Base-by-base conservation (phyloP, 2,329 filamentous ascomycete genomes). In the Acephala macrosclerotiorum region DNA sequence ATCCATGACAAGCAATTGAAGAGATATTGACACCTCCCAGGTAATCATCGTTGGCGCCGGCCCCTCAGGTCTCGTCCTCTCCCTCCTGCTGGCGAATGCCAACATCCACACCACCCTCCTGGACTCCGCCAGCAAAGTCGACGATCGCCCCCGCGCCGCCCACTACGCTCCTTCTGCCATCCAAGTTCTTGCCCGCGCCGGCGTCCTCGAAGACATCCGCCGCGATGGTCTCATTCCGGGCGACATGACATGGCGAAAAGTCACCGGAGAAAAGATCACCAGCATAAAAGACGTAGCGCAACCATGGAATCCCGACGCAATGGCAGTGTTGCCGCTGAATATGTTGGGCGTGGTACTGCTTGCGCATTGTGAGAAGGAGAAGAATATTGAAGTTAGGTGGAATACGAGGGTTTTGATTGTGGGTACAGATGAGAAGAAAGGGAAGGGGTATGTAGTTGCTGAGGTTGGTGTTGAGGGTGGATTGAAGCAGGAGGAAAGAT, bases 111-210 rank as follows among this genome's bases (percentile, higher is more conserved):
- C 85, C 51, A 82, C 82, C 26, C 79, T 88, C 25, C 78, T 90
- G 61, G 88, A 91, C 71, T 83, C 83, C 2, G 80, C 83, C 1
- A 74, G 80, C 29, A 78, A 83, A 61, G 80, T 89, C 55, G 85
- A 89, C 77, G 79, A 83, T 64, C 85, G 86, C 64, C 88, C 88
- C 0, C 85, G 88, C 33, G 88, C 88, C 16, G 85, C 87, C 2
- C 86, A 89, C 75, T 89, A 89, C 73, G 85, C 84, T 3, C 80
- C 85, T 0, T 81, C 86, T 0, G 87, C 86, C 1, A 82, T 87
- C 51, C 84, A 83, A 45, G 86, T 88, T 65, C 81, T 91, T 58
- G 74, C 79, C 47, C 82, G 85, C n/a, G 87, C 87, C 0, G 87
- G 87, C 0, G 82, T 90, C 12, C 77, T 89, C 20, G 81, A 83